A percentile compares a stretch with the other conserved stretches of the same genome.
Conservation (phyloP, 805 yeast genomes). For the Yarrowia hollandica region DNA sequence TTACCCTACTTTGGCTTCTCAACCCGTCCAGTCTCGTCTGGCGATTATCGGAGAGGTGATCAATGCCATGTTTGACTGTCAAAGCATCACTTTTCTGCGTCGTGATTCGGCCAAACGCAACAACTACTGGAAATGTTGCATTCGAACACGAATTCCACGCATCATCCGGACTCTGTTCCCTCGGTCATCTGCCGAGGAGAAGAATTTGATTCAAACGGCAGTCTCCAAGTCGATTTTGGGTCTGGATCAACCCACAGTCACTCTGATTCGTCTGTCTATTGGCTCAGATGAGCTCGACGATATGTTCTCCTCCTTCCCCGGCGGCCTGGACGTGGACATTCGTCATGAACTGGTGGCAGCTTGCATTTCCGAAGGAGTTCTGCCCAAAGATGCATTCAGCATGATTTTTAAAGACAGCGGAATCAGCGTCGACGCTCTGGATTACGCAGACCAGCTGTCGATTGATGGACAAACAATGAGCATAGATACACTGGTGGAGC, state of each 20-base stretch:
- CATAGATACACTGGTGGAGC: constrained; percentile 38
- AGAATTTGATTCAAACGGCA: constrained; percentile 33
- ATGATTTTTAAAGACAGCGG: constrained; percentile 16
- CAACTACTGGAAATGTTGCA: constrained; percentile 49
- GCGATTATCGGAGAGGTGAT: constrained; percentile 45
- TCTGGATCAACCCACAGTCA: constrained; percentile 44
- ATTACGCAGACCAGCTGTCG: background rate
- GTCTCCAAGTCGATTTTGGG: constrained; percentile 39
- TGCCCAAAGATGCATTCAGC: constrained; percentile 32
- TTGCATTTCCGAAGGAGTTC: constrained; percentile 43
- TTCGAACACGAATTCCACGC: constrained; percentile 51
- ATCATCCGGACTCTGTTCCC: constrained; percentile 43
- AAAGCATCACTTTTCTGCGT: constrained; percentile 44
- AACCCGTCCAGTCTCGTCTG: constrained; percentile 12
- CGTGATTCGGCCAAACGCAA: constrained; percentile 42
- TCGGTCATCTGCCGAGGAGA: background rate
- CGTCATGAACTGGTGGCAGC: constrained; percentile 54
- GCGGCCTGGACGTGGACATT: constrained; percentile 47
- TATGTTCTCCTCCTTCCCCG: constrained; percentile 53
- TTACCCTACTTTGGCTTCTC: constrained; percentile 26
- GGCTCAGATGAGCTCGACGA: constrained; percentile 48
- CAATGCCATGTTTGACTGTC: constrained; percentile 49
- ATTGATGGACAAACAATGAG: constrained; percentile 35
- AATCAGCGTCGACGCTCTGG: background rate
- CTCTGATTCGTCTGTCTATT: constrained; percentile 43